Conservation (phyloP, 352 stramenopile species). For the Phytophthora pinifolia region DNA sequence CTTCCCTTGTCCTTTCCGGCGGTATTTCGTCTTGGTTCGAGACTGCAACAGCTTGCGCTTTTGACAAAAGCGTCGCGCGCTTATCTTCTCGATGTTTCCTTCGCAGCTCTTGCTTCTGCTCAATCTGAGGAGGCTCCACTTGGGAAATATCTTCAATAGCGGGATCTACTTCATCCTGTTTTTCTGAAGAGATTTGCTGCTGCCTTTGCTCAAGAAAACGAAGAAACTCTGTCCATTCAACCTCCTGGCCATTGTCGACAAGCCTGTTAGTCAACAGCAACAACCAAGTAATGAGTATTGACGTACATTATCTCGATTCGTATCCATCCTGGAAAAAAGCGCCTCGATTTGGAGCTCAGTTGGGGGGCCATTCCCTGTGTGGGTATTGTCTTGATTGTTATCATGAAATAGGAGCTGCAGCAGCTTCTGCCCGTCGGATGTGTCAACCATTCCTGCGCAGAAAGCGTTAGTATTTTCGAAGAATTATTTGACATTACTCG, state of each 20-base stretch:
- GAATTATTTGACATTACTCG: not conserved
- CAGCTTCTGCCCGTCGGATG: slow-evolving; percentile 44
- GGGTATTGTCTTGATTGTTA: slow-evolving; percentile 1
- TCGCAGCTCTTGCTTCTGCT: slow-evolving; percentile 23
- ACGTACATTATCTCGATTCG: slow-evolving; percentile 48
- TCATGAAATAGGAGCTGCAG: slow-evolving; percentile 34
- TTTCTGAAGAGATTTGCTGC: not conserved
- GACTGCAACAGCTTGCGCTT: not conserved
- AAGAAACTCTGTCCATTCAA: slow-evolving; percentile 67
- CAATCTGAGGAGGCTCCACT: not conserved
- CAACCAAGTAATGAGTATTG: not conserved
- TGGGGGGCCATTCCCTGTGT: not conserved
- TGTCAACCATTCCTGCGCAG: slow-evolving; percentile 35
- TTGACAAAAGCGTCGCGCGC: not conserved
- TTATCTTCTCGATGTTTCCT: slow-evolving; percentile 36
- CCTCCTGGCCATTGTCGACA: slow-evolving; percentile 23
- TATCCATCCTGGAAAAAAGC: slow-evolving; percentile 55
- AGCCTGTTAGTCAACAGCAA: not conserved
- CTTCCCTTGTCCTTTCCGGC: not conserved
- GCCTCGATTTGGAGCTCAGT: slow-evolving; percentile 24
- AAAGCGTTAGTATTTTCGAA: not conserved
- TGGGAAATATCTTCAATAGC: not conserved
- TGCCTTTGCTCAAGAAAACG: slow-evolving; percentile 36
- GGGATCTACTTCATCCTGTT: not conserved
- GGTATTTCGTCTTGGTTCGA: slow-evolving; percentile 16